Conservation (phyloP, 192 early-diverging fungal species). For the Entomortierella lignicola region DNA sequence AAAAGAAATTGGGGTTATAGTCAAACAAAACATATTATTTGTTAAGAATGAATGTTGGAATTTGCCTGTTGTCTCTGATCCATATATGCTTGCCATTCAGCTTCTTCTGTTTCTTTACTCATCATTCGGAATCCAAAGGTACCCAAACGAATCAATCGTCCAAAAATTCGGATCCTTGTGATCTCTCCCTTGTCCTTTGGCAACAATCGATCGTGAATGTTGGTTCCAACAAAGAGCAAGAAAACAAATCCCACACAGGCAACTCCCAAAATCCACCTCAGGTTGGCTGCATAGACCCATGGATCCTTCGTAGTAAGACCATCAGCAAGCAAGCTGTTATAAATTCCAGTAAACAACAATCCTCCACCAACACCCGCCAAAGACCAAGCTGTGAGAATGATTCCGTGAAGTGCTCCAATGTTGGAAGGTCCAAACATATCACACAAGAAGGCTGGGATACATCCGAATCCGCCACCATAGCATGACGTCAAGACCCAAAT, state of each 20-base stretch:
- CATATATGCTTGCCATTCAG: conserved; percentile 60
- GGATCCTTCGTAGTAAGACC: conserved; percentile 63
- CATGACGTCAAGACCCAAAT: conserved; percentile 74
- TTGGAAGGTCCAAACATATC: conserved; percentile 88
- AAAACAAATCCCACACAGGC: conserved; percentile 68
- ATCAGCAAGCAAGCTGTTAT: conserved; percentile 55
- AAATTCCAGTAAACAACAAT: conserved; percentile 73
- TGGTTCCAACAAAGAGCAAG: conserved; percentile 68
- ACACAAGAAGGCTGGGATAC: conserved; percentile 79
- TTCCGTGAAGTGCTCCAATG: conserved; percentile 77
- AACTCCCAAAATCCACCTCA: conserved; percentile 77
- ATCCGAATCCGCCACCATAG: conserved; percentile 83
- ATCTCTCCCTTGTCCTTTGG: conserved; percentile 72
- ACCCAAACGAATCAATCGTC: conserved; percentile 58
- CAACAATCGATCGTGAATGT: conserved; percentile 73
- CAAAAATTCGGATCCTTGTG: conserved; percentile 66
- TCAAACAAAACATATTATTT: too few species aligned
- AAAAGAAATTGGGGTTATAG: too few species aligned
- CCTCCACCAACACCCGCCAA: conserved; percentile 79
- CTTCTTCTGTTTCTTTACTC: conserved; percentile 60
- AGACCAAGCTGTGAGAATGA: conserved; percentile 84
- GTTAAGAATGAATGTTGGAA: not conserved
- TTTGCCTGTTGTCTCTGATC: conserved; percentile 7
- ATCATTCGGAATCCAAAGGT: conserved; percentile 31
- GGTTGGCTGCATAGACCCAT: conserved; percentile 68